A percentile compares a stretch with the other conserved stretches of the same genome.
Conservation (phyloP, 192 early-diverging fungal species). For the Kappamyces sp. region DNA sequence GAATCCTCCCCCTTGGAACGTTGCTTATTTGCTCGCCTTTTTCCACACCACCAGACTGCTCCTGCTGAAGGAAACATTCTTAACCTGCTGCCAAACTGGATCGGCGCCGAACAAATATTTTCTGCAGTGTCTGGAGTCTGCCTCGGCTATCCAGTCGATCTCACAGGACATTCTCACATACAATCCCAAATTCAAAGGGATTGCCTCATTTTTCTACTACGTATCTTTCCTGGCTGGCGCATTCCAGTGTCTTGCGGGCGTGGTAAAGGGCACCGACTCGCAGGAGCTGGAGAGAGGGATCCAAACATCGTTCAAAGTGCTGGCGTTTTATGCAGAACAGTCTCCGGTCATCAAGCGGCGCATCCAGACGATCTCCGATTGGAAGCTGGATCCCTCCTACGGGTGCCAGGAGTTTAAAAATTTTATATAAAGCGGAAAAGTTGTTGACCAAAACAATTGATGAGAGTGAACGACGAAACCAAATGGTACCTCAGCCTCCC, state of each 20-base stretch:
- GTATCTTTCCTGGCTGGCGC: constrained; percentile 10
- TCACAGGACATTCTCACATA: constrained; percentile 2
- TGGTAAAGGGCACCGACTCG: neutral
- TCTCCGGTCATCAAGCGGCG: constrained; percentile 4
- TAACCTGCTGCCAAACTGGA: constrained; percentile 3
- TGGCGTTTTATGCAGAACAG: neutral
- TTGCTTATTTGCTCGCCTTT: constrained; percentile 5
- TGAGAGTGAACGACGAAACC: too few relatives aligned
- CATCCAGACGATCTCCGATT: constrained; percentile 4
- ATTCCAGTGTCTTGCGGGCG: neutral
- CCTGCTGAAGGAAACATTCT: neutral
- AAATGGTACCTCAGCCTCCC: too few relatives aligned
- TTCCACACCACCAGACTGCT: constrained; percentile 1
- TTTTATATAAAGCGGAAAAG: constrained; percentile 1
- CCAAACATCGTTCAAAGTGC: constrained; percentile 3
- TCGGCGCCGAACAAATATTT: neutral
- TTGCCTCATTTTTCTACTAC: constrained; percentile 6
- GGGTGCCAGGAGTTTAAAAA: constrained; percentile 7
- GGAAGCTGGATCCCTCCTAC: constrained; percentile 4
- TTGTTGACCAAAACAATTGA: too few relatives aligned
- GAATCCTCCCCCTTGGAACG: constrained; percentile 4
- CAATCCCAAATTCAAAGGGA: constrained; percentile 6
- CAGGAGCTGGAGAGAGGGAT: constrained; percentile 3
- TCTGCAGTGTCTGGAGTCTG: constrained; percentile 4
- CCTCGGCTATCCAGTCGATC: neutral